Evolutionary conservation across 768 basidiomycete genomes (phyloP).

Genomic region (Russula virescens): DNA sequence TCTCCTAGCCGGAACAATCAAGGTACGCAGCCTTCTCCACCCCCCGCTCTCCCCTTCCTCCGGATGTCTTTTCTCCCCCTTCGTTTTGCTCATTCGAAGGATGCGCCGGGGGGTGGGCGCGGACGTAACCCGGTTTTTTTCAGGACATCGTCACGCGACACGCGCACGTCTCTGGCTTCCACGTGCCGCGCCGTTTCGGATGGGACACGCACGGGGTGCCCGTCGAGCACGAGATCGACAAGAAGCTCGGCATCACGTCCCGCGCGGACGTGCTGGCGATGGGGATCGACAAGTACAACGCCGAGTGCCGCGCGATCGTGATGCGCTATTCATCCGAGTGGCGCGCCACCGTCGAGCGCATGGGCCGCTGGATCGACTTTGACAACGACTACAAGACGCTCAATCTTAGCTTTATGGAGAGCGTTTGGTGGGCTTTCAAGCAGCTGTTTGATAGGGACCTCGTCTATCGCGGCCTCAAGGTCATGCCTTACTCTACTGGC

Average conservation of each 20-base stretch:
- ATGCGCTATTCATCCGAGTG: conserved; percentile 96
- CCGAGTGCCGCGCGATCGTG: conserved; percentile 91
- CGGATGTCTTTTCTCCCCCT: background rate
- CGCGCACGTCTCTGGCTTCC: conserved; percentile 86
- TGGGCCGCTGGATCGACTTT: conserved; percentile 99
- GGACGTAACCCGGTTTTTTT: background rate
- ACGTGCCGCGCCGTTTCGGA: conserved; percentile 91
- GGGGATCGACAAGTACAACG: conserved; percentile 98
- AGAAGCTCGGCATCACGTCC: conserved; percentile 85
- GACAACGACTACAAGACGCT: conserved; percentile 99
- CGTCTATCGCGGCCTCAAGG: conserved; percentile 89
- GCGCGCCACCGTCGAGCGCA: conserved; percentile 91
- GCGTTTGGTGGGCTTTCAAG: conserved; percentile 97
- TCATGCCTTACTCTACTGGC: conserved; percentile 98
- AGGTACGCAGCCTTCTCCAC: conserved; percentile 45
- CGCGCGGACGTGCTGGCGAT: conserved; percentile 90
- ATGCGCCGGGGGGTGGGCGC: background rate
- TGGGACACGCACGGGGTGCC: conserved; percentile 99
- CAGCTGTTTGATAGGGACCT: conserved; percentile 88
- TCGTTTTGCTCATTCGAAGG: conserved; percentile 7
- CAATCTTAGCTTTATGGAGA: conserved; percentile 92
- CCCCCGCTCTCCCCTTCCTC: no score
- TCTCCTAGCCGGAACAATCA: conserved; percentile 87
- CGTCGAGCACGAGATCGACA: conserved; percentile 99
- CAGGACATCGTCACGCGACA: conserved; percentile 98